These are phyloP conservation scores for Rhodofomes roseus DNA, from an alignment of 1,284 basidiomycete species.

Conservation along the genomic window DNA sequence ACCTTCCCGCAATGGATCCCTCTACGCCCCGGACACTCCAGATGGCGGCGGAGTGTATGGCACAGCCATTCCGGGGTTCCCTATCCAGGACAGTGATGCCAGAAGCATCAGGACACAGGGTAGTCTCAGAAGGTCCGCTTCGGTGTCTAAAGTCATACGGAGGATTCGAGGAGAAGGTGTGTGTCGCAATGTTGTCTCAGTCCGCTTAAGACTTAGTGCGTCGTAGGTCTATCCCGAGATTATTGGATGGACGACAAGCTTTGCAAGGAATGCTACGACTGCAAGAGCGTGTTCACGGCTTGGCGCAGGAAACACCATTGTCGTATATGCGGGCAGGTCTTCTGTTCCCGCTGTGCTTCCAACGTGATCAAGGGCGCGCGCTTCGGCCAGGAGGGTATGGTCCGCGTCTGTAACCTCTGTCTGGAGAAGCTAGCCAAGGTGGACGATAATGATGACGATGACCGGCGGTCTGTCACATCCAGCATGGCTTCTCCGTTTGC, in stretches of 20 bases:
- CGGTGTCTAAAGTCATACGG: conserved; percentile 86
- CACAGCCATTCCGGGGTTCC: conserved; percentile 79
- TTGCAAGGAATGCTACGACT: conserved; percentile 94
- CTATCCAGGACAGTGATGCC: conserved; percentile 74
- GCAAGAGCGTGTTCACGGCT: conserved; percentile 86
- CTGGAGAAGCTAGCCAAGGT: conserved; percentile 85
- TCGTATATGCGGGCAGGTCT: conserved; percentile 88
- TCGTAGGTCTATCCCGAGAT: conserved; percentile 72
- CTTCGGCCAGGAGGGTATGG: conserved; percentile 89
- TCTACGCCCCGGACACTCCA: conserved; percentile 49
- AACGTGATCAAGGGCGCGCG: conserved; percentile 95
- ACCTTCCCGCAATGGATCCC: conserved; percentile 47
- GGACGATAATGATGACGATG: conserved; percentile 78
- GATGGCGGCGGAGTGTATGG: conserved; percentile 63
- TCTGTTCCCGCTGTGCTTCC: conserved; percentile 93
- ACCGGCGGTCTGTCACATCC: conserved; percentile 73
- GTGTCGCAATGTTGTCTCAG: conserved; percentile 13
- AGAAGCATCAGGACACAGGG: conserved; percentile 71
- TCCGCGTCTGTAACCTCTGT: conserved; percentile 94
- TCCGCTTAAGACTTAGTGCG: neutral
- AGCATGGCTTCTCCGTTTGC: conserved; percentile 54
- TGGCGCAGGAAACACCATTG: conserved; percentile 96
- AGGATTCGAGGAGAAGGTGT: conserved; percentile 82
- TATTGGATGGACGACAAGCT: conserved; percentile 99
- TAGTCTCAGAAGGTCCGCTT: conserved; percentile 70